Evolutionary conservation across 2,329 filamentous ascomycete species (phyloP), one percentile per base, ranked within the genome.

Genomic region (Hypomyces perniciosus): DNA sequence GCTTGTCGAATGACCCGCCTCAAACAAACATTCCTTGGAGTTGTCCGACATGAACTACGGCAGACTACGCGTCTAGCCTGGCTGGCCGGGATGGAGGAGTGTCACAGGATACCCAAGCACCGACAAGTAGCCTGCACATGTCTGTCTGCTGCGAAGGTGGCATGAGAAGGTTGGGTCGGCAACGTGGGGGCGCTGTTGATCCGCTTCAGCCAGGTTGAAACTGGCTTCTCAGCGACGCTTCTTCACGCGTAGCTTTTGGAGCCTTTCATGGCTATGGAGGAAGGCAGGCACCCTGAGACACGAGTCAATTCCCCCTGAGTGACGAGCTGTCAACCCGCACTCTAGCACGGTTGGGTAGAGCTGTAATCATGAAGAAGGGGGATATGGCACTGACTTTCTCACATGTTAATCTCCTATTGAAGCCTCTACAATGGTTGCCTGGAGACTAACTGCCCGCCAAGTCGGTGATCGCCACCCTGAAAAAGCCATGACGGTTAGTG

Each of bases 31-130:
- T 13, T 35, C n/a, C 37, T 31, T 41, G 37, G 20, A 35, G n/a
- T 8, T 34, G 51, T 43, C 42, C 20, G 28, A 52, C 50, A 31
- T 40, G 12, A 44, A 34, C n/a, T 50, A 43, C 46, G 38, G 46
- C 42, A 35, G 20, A 13, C 29, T 53, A 43, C 38, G 51, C 39
- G 39, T 46, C 38, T 28, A 33, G 30, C 31, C 29, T 27, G 20
- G 30, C 30, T 41, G 44, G 20, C 35, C 27, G 39, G 42, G 34
- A 30, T 49, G 43, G 27, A 34, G 31, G 31, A 46, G 51, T 53
- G 27, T 43, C 39, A 53, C 51, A 53, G 27, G 12, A 20, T 9
- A 33, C 13, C 37, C 28, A 12, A 34, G 43, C 38, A 13, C 29
- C n/a, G 30, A 20, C 9, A 38, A 38, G 31, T 13, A 35, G 41